Evolutionary conservation across 208 protist species (phyloP).

Genomic region (Leishmania tarentolae): DNA sequence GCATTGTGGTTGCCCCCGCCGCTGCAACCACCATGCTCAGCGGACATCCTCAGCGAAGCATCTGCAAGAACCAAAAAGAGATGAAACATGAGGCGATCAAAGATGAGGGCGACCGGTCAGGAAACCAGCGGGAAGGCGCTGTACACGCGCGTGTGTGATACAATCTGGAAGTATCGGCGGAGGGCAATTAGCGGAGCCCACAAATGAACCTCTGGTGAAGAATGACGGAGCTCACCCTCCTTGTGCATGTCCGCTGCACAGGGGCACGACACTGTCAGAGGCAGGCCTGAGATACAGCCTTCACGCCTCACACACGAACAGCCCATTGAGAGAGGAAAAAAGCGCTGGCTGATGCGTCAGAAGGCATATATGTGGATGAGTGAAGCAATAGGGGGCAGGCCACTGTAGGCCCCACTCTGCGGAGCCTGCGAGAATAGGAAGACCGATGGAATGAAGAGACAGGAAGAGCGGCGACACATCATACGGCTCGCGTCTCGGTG

Average conservation of each 20-base stretch:
- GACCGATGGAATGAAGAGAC: neutral
- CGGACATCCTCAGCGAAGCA: conserved; percentile 20
- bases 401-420: neutral
- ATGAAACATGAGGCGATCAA: neutral
- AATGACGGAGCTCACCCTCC: neutral
- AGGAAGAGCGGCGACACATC: neutral
- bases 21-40: conserved; percentile 12
- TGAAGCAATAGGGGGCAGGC: neutral
- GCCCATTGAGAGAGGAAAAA: neutral
- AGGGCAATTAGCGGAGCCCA: no score
- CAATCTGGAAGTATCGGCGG: no score
- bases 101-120: neutral
- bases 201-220: neutral
- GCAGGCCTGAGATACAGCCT: neutral
- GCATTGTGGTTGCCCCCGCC: conserved; percentile 25
- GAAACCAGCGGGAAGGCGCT: neutral
- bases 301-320: neutral
- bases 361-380: neutral
- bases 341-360: neutral
- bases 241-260: no score
- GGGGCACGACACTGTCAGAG: neutral
- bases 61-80: neutral
- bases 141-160: no score
- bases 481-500: neutral
- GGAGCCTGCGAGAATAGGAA: neutral